Base-by-base conservation (phyloP, 2,329 filamentous ascomycete species). In the Phyllosticta citribraziliensis region DNA sequence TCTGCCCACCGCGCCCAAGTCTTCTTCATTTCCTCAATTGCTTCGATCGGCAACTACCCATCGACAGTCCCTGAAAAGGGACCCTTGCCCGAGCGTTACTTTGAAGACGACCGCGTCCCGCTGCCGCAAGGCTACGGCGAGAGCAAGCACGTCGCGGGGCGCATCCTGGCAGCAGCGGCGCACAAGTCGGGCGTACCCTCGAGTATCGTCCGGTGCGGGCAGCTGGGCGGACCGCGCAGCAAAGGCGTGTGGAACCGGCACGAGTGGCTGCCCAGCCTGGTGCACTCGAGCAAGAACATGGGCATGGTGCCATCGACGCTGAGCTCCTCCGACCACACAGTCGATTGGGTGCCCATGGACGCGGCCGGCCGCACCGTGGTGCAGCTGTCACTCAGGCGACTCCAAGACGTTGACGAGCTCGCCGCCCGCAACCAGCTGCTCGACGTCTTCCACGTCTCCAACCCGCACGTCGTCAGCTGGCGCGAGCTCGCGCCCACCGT, bases 21-120 rank as follows among this genome's bases (percentile, higher is more conserved):
- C 47, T 58, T 70, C 60, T 76, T 75, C 67, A 72, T 76, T 58
- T 74, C 72, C 1, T 73, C 70, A 3, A 72, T 76, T 54, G 72
- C 70, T 9, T 70, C 68, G 24, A 73, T 74, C 6, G 68, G 66
- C 10, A 67, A 68, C 55, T 72, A 68, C 65, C 47, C 20, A 3
- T 27, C 27, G 5, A 30, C 27, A 5, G 4, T 33, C 33, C 20
- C 27, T 19, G 19, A 27, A n/a, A 11, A 10, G n/a, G 50, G 55
- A 12, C 27, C 59, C n/a, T 69, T 76, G 5, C 72, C 72, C 1
- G 74, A 75, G 54, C 35, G 62, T 12, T 63, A 69, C 2, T 64
- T 74, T 24, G 54, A 65, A 6, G 67, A 70, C 58, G 63, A 66
- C 50, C 47, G 52, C 8, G 63, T 66, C 14, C 67, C 72, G 0